Evolutionary conservation across 176 grass and related monocot species (phyloP).

Genomic region (Zea luxurians): DNA sequence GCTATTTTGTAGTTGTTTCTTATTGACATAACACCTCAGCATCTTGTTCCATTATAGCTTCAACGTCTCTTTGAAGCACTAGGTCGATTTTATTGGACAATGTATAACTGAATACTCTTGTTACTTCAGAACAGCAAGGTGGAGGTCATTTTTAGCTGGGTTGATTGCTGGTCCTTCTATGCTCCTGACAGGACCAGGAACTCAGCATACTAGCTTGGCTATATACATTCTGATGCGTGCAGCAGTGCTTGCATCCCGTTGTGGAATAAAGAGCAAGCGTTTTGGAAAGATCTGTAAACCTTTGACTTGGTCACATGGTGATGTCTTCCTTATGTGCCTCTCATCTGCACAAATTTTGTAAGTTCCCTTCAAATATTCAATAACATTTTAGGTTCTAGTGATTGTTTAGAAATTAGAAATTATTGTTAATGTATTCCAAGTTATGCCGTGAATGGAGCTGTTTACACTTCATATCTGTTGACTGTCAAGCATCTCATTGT

Average conservation of each 20-base stretch:
- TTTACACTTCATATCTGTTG: conserved; percentile 10
- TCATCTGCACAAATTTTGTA: conserved; percentile 97
- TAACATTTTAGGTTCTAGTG: background rate
- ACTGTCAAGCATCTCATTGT: background rate
- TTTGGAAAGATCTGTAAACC: conserved; percentile 92
- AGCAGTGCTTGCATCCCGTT: conserved; percentile 78
- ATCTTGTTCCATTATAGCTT: conserved; percentile 5
- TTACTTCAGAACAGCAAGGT: conserved; percentile 84
- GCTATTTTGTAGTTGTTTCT: background rate
- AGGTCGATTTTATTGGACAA: conserved; percentile 1
- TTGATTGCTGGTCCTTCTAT: conserved; percentile 92
- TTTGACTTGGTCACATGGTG: conserved; percentile 95
- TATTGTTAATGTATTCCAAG: background rate
- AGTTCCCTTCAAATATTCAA: conserved; percentile 33
- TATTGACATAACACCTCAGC: background rate
- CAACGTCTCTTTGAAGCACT: background rate
- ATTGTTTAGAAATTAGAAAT: background rate
- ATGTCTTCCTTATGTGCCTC: conserved; percentile 96
- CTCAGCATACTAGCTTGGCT: conserved; percentile 91
- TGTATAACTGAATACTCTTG: conserved; percentile 33
- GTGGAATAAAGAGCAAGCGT: conserved; percentile 90
- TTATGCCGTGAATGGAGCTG: background rate
- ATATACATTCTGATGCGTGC: conserved; percentile 95
- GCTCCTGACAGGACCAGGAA: conserved; percentile 84
- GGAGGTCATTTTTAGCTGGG: conserved; percentile 88